Base-by-base conservation (phyloP, 768 basidiomycete species). In the Hericium rajendrae region DNA sequence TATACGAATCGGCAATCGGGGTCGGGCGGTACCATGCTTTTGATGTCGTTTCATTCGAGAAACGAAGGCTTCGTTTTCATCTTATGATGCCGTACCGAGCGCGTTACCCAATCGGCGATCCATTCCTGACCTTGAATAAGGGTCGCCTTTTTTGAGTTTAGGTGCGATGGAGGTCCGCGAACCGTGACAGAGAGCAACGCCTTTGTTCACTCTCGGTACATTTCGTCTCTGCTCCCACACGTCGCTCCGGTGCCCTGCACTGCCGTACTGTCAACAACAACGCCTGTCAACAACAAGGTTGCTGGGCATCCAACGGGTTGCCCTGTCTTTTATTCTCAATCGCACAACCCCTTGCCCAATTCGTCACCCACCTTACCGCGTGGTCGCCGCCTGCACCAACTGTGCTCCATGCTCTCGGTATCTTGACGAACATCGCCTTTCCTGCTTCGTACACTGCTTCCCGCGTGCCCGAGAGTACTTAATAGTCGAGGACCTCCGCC, bases 401-500 rank as follows among this genome's bases (percentile, higher is more conserved):
- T 51, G 49, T 20, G 16, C 49, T 51, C 49, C 49, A 51, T 51
- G 49, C 49, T 12, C 49, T 24, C 49, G 49, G 49, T 51, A 6
- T 15, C 26, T 24, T 51, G 24, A 16, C 16, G 16, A 46, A 22
- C 43, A 46, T 46, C 43, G 49, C 49, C 48, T 26, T 37, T 8
- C 18, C 28, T 28, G 49, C 24, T 26, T 37, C 28, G 49, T 18
- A 37, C 56, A 55, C 52, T 38, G 53, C 51, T 48, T 53, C 38
- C 26, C 49, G 56, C 48, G 57, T 58, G 51, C 28, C 28, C 49
- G 40, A 38, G 20, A 51, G 24, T 56, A 62, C 41, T 58, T 61
- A 63, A 59, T 55, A 49, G 46, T 38, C 38, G 51, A 55, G 13
- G 38, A 12, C 53, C 48, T 52, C 62, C 55, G 57, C 52, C 56